These are phyloP conservation scores for Fraxinus greggii DNA, from an alignment of 305 asterid species.

Conservation along the genomic window DNA sequence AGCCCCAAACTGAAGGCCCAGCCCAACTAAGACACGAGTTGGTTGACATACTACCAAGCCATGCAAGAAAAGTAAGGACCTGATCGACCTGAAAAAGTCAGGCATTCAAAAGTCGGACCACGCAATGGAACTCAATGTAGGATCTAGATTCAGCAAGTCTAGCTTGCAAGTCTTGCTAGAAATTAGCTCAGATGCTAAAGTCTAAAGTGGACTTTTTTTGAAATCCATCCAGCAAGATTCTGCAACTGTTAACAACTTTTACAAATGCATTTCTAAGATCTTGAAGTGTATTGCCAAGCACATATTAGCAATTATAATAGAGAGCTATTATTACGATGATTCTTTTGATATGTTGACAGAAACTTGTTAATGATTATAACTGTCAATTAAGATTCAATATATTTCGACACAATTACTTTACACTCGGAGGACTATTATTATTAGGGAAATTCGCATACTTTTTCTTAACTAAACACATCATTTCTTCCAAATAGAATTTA, in stretches of 20 bases:
- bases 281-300: neutral
- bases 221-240: neutral
- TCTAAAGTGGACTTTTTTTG: neutral
- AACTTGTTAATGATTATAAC: neutral
- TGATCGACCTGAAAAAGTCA: neutral
- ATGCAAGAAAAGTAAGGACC: slow-evolving; percentile 1
- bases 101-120: neutral
- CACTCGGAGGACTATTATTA: neutral
- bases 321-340: neutral
- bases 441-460: neutral
- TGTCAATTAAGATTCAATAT: neutral
- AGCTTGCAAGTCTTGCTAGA: neutral
- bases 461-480: neutral
- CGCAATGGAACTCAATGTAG: neutral
- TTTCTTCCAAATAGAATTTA: neutral
- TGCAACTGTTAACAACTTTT: neutral
- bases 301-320: neutral
- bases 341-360: neutral
- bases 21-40: neutral
- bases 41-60: neutral
- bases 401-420: neutral
- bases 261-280: neutral
- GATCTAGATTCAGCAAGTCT: neutral
- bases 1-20: neutral
- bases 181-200: neutral